phyloP scores from a whole-genome alignment of 2,329 filamentous ascomycete species.

The Fusarium sp. region DNA sequence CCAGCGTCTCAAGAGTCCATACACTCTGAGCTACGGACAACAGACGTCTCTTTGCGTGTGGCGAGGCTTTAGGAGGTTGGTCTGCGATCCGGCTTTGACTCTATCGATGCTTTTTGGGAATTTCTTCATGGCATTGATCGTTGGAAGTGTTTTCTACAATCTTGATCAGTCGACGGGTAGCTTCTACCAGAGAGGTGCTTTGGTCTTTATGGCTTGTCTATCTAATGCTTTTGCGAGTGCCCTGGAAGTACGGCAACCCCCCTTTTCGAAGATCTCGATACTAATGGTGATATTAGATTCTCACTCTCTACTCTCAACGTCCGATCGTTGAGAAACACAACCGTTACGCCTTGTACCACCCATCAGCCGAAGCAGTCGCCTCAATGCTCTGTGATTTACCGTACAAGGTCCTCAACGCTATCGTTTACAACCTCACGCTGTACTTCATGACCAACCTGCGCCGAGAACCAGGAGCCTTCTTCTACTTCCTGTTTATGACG shows the following conservation, averaged over 20 bases:
- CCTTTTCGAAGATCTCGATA: fast-evolving
- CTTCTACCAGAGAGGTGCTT: constrained; percentile 60
- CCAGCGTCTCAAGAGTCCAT: constrained; percentile 42
- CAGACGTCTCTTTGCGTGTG: constrained; percentile 37
- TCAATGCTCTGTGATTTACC: constrained; percentile 56
- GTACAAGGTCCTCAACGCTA: constrained; percentile 51
- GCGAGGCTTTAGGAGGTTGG: constrained; percentile 54
- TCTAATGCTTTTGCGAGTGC: constrained; percentile 60
- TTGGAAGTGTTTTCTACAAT: constrained; percentile 64
- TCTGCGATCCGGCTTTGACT: constrained; percentile 54
- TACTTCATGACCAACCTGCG: constrained; percentile 63
- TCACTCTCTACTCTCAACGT: constrained; percentile 47
- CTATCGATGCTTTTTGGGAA: constrained; percentile 56
- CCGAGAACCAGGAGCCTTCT: constrained; percentile 58
- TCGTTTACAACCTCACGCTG: constrained; percentile 58
- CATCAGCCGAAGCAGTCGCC: constrained; percentile 46
- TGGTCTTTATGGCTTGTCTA: constrained; percentile 63
- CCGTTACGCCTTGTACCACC: constrained; percentile 51
- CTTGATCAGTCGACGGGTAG: constrained; percentile 55
- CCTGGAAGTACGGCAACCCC: constrained; percentile 40
- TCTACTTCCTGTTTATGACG: constrained; percentile 58
- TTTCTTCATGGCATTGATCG: constrained; percentile 62
- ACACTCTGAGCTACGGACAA: constrained; percentile 39
- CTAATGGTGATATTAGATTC: constrained; percentile 47
- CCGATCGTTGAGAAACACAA: constrained; percentile 51